A percentile compares a stretch with the other conserved stretches of the same genome.
Evolutionary conservation across 169 alveolate genomes (phyloP).

Genomic region (Neospora caninum): DNA sequence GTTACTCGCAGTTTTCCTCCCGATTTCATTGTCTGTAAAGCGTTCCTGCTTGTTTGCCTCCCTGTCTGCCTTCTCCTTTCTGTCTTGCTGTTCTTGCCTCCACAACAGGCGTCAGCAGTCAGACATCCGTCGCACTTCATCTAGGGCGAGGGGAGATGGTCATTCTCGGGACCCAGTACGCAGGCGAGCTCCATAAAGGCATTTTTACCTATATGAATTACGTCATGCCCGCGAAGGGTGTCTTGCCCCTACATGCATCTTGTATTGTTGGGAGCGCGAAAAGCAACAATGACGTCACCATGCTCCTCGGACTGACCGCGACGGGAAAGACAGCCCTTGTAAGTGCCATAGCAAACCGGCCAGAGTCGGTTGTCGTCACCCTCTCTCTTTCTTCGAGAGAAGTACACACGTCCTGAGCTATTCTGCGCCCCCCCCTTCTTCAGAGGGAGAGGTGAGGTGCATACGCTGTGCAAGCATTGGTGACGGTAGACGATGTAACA

Average conservation of each 20-base stretch:
- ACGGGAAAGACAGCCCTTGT: constrained; percentile 97
- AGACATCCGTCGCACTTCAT: constrained; percentile 91
- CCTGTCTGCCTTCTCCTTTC: background rate
- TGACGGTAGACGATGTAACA: no score
- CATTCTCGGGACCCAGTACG: constrained; percentile 96
- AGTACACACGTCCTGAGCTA: background rate
- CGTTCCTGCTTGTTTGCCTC: no score
- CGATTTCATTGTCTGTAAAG: no score
- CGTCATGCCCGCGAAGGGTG: constrained; percentile 88
- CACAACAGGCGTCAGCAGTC: constrained; percentile 85
- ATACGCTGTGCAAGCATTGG: no score
- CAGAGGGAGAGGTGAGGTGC: no score
- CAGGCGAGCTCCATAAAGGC: constrained; percentile 98
- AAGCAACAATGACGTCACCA: constrained; percentile 89
- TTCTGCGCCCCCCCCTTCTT: no score
- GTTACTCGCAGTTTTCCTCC: no score
- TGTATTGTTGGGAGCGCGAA: constrained; percentile 90
- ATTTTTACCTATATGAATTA: constrained; percentile 92
- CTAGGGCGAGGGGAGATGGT: constrained; percentile 90
- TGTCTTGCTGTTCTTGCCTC: background rate
- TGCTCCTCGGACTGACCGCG: constrained; percentile 96
- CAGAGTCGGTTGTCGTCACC: no score
- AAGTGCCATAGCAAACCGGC: background rate
- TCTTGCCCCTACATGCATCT: constrained; percentile 95
- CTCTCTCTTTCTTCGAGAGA: background rate